Conservation (phyloP, 108 stramenopile species). For the Pseudonitzschia multiseries region DNA sequence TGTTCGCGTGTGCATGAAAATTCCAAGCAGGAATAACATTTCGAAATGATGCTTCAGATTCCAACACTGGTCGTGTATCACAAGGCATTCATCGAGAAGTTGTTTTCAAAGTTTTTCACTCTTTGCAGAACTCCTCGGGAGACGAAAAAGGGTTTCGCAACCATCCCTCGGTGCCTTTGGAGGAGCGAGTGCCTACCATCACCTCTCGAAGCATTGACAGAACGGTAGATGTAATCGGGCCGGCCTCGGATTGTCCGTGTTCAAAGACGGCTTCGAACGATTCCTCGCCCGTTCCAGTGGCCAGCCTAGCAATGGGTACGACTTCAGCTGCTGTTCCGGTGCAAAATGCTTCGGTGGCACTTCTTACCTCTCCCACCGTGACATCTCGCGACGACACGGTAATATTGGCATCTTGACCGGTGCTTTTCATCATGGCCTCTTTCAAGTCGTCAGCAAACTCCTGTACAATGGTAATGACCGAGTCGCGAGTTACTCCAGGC, state of each 20-base stretch:
- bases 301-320: slow-evolving; percentile 69
- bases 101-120: too few species aligned
- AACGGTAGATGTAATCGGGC: slow-evolving; percentile 69
- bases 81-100: too few species aligned
- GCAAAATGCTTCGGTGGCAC: slow-evolving; percentile 75
- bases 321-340: slow-evolving; percentile 85
- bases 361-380: slow-evolving; percentile 63
- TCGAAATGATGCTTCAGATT: too few species aligned
- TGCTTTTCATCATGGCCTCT: slow-evolving; percentile 52
- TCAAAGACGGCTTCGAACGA: slow-evolving; percentile 51
- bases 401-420: slow-evolving; percentile 41
- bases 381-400: slow-evolving; percentile 73
- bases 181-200: slow-evolving; percentile 55
- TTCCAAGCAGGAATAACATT: too few species aligned
- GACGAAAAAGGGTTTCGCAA: slow-evolving; percentile 63
- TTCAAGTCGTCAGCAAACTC: slow-evolving; percentile 68
- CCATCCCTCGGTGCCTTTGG: slow-evolving; percentile 59
- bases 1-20: too few species aligned
- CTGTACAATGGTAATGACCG: slow-evolving; percentile 57
- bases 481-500: slow-evolving; percentile 80
- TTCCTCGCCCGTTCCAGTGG: slow-evolving; percentile 60
- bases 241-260: slow-evolving; percentile 58
- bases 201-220: slow-evolving; percentile 69
- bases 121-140: slow-evolving; percentile 63
- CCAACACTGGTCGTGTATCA: too few species aligned